Conservation (phyloP, 495 filamentous ascomycete genomes). For the Astrocystis sublimbata region DNA sequence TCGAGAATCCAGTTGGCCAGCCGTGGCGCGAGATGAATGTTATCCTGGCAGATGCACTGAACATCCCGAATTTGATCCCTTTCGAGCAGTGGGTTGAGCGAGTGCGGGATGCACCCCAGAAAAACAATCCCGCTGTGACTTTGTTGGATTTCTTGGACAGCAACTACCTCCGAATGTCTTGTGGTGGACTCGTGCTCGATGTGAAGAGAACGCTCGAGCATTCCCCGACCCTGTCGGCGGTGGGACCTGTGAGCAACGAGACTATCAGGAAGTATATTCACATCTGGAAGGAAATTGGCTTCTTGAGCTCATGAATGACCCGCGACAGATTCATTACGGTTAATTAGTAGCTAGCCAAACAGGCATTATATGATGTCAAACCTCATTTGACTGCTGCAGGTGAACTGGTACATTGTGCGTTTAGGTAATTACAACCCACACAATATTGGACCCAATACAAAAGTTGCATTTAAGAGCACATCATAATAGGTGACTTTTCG, state of each 20-base stretch:
- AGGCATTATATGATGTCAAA: no score
- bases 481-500: no score
- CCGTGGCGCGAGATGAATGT: slow-evolving; percentile 38
- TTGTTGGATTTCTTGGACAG: slow-evolving; percentile 53
- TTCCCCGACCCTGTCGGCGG: slow-evolving; percentile 38
- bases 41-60: slow-evolving; percentile 45
- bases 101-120: slow-evolving; percentile 38
- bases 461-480: no score
- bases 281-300: slow-evolving; percentile 43
- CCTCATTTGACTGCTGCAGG: no score
- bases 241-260: slow-evolving; percentile 42
- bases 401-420: no score
- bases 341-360: no score
- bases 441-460: no score
- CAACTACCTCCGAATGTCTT: slow-evolving; percentile 55
- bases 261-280: slow-evolving; percentile 43
- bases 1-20: slow-evolving; percentile 56
- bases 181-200: slow-evolving; percentile 52
- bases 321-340: no score
- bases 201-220: slow-evolving; percentile 42
- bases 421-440: no score
- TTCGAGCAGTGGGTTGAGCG: slow-evolving; percentile 50
- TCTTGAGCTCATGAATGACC: no score
- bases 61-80: slow-evolving; percentile 44
- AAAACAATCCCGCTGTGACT: slow-evolving; percentile 49